phyloP scores from a whole-genome alignment of 768 basidiomycete genomes.

The Gautieria morchelliformis region DNA sequence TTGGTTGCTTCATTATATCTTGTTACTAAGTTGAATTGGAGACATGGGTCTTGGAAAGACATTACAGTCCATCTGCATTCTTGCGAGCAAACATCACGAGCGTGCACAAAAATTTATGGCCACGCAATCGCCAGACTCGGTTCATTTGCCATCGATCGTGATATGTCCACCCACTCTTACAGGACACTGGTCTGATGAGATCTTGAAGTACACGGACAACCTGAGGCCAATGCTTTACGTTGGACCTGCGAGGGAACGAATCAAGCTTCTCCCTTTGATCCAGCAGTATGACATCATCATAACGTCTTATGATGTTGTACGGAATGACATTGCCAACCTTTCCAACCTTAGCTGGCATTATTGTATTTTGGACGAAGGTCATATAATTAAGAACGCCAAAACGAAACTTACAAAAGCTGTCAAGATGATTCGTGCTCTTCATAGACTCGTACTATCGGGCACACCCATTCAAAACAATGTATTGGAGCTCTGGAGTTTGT shows the following conservation, averaged over 20 bases:
- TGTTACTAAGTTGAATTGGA: slow-evolving; percentile 22
- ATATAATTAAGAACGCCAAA: slow-evolving; percentile 98
- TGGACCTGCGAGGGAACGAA: slow-evolving; percentile 77
- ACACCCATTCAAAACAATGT: slow-evolving; percentile 99
- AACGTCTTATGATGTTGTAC: slow-evolving; percentile 94
- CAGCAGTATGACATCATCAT: slow-evolving; percentile 81
- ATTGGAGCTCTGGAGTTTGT: slow-evolving; percentile 94
- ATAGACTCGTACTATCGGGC: slow-evolving; percentile 90
- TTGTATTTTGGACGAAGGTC: slow-evolving; percentile 96
- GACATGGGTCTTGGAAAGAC: slow-evolving; percentile 99
- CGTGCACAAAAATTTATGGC: slow-evolving; percentile 57
- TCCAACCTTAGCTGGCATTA: slow-evolving; percentile 80
- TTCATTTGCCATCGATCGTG: slow-evolving; percentile 89
- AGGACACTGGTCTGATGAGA: slow-evolving; percentile 99
- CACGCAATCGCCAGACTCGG: slow-evolving; percentile 61
- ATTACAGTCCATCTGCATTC: slow-evolving; percentile 92
- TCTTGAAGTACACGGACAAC: slow-evolving; percentile 82
- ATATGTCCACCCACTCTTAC: slow-evolving; percentile 96
- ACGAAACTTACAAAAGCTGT: slow-evolving; percentile 96
- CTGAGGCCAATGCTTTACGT: slow-evolving; percentile 82
- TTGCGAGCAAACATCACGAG: slow-evolving; percentile 90
- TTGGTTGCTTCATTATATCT: background rate
- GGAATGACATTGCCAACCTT: slow-evolving; percentile 80
- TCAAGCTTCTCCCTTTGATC: slow-evolving; percentile 54
- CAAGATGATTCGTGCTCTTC: slow-evolving; percentile 81